These are phyloP conservation scores for Rhodomyrtus tomentosa DNA, from an alignment of 345 rosid species.

Conservation along the genomic window DNA sequence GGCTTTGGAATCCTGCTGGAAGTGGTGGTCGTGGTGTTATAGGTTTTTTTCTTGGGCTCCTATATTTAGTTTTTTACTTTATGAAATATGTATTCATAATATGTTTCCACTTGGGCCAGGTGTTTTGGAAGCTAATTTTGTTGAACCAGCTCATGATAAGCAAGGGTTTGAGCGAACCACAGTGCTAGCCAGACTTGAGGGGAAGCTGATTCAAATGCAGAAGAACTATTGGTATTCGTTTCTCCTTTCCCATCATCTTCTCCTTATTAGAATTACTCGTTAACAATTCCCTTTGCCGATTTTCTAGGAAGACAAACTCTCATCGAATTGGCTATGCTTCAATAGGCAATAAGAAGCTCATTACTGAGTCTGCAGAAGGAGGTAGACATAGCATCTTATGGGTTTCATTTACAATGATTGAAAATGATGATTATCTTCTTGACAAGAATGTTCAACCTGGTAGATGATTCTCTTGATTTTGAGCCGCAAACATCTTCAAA, in stretches of 20 bases:
- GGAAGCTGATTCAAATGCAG: constrained; percentile 70
- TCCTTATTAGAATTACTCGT: not conserved
- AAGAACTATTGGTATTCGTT: constrained; percentile 62
- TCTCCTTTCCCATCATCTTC: not conserved
- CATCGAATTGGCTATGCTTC: constrained; percentile 82
- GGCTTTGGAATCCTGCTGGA: constrained; percentile 89
- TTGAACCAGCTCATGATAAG: constrained; percentile 97
- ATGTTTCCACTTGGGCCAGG: constrained; percentile 31
- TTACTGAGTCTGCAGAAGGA: constrained; percentile 14
- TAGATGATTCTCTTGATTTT: constrained; percentile 40
- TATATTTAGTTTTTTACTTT: not conserved
- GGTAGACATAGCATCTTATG: constrained; percentile 18
- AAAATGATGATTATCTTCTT: not conserved
- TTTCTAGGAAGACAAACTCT: constrained; percentile 45
- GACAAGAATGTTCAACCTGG: constrained; percentile 3
- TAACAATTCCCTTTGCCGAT: not conserved
- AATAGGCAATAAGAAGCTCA: constrained; percentile 25
- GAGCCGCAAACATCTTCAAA: constrained; percentile 8
- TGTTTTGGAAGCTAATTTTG: constrained; percentile 88
- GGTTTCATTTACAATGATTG: not conserved
- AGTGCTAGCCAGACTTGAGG: constrained; percentile 80
- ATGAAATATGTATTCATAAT: not conserved
- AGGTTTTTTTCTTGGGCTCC: constrained; percentile 28
- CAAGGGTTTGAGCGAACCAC: constrained; percentile 93
- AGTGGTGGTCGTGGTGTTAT: constrained; percentile 95